phyloP scores from a whole-genome alignment of 1,284 basidiomycete species.

The Sphaerobolus stellatus region DNA sequence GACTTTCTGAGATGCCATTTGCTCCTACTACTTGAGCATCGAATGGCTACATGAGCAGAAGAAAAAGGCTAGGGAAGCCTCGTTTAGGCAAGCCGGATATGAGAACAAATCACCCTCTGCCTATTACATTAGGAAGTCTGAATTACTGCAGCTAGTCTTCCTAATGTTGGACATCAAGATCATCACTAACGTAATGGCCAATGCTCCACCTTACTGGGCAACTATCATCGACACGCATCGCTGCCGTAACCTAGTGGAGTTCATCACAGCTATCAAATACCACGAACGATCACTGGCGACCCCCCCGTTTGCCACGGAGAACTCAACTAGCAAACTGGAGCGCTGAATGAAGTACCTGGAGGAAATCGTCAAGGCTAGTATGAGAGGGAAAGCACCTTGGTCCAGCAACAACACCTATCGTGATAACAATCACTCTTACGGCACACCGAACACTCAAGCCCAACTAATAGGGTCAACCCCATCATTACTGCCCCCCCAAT shows the following conservation, averaged over 20 bases:
- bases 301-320: background rate
- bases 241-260: slow-evolving; percentile 14
- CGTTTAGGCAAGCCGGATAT: slow-evolving; percentile 25
- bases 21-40: slow-evolving; percentile 12
- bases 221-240: slow-evolving; percentile 20
- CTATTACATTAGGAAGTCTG: slow-evolving; percentile 25
- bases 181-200: slow-evolving; percentile 24
- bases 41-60: slow-evolving; percentile 14
- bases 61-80: slow-evolving; percentile 1
- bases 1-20: slow-evolving; percentile 12
- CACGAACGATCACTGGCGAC: slow-evolving; percentile 20
- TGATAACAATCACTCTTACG: too few species aligned
- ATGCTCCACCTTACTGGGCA: slow-evolving; percentile 22
- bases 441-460: background rate
- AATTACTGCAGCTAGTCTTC: slow-evolving; percentile 12
- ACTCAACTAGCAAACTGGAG: background rate
- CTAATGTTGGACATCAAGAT: slow-evolving; percentile 16
- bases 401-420: background rate
- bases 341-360: background rate
- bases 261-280: slow-evolving; percentile 20
- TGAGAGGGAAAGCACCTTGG: too few species aligned
- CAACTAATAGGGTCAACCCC: slow-evolving; percentile 5
- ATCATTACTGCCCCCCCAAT: slow-evolving; percentile 7
- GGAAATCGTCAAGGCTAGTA: background rate
- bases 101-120: slow-evolving; percentile 27